These are phyloP conservation scores for Calycina herbarum DNA, from an alignment of 2,329 filamentous ascomycete genomes.

Conservation along the genomic window DNA sequence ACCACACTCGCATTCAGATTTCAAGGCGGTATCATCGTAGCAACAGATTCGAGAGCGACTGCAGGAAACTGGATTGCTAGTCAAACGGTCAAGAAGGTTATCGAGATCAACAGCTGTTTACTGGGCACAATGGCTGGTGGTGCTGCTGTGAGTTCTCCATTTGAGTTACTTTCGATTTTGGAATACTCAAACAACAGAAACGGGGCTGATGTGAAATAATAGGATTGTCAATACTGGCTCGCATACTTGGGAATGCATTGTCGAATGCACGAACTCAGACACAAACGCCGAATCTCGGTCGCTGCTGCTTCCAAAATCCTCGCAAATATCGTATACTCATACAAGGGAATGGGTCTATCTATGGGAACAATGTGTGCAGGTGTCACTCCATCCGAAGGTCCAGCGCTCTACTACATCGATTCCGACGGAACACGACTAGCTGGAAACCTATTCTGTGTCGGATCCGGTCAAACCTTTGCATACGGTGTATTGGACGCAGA, in stretches of 20 bases:
- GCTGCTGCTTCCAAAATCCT: conserved; percentile 98
- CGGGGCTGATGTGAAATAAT: conserved; percentile 14
- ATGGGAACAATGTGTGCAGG: conserved; percentile 99
- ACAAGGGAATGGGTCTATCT: conserved; percentile 97
- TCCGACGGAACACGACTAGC: conserved; percentile 89
- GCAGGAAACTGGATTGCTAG: conserved; percentile 99
- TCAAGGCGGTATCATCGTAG: conserved; percentile 97
- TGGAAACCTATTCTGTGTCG: conserved; percentile 97
- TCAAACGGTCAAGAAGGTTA: conserved; percentile 99
- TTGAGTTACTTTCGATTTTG: not conserved
- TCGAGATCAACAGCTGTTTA: conserved; percentile 93
- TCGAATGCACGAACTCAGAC: conserved; percentile 96
- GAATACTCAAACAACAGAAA: not conserved
- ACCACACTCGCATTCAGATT: conserved; percentile 98
- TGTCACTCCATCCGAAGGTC: conserved; percentile 92
- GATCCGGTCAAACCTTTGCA: conserved; percentile 96
- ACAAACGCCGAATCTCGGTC: conserved; percentile 98
- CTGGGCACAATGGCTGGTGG: conserved; percentile 98
- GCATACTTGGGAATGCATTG: conserved; percentile 99
- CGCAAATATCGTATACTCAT: conserved; percentile 95
- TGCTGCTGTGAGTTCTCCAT: conserved; percentile 66
- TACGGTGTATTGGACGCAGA: conserved; percentile 97
- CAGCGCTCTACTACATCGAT: conserved; percentile 98
- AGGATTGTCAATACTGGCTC: conserved; percentile 99
- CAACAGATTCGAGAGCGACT: conserved; percentile 94